Percentiles rank a stretch among this genome's conserved stretches.
Conservation (phyloP, 768 basidiomycete species). For the Megacollybia marginata region DNA sequence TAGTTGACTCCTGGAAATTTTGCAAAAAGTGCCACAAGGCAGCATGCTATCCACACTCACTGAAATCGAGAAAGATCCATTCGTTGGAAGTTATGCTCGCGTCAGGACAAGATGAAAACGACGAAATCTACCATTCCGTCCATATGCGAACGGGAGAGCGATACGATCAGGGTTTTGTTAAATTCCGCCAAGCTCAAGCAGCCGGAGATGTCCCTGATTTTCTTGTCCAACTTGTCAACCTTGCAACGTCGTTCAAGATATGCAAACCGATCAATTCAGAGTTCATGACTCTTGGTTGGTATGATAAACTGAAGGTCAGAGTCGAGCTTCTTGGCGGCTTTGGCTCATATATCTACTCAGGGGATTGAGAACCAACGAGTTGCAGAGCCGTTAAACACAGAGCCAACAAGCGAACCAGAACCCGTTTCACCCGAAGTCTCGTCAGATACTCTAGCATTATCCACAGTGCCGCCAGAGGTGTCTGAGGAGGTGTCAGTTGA, state of each 20-base stretch:
- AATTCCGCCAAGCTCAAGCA: conserved; percentile 23
- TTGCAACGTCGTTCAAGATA: conserved; percentile 38
- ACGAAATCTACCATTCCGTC: conserved; percentile 23
- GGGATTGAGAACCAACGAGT: no score
- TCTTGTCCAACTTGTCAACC: conserved; percentile 31
- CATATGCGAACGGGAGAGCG: conserved; percentile 16
- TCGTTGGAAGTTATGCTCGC: conserved; percentile 28
- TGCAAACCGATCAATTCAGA: conserved; percentile 39
- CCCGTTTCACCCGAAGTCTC: no score
- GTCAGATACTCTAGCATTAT: no score
- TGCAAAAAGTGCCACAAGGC: conserved; percentile 35
- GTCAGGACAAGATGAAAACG: conserved; percentile 15
- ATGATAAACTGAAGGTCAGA: conserved; percentile 30
- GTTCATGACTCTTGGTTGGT: conserved; percentile 49
- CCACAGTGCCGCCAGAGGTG: no score
- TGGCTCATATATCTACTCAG: no score
- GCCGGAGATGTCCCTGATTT: conserved; percentile 26
- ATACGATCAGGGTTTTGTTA: conserved; percentile 9
- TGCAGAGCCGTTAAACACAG: no score
- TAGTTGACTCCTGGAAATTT: conserved; percentile 14
- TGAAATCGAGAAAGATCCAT: conserved; percentile 27
- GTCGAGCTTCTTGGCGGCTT: no score
- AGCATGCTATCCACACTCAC: conserved; percentile 31
- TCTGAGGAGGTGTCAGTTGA: no score
- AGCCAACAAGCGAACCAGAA: no score